Evolutionary conservation across 2,329 filamentous ascomycete species (phyloP).

Genomic region (Beauveria caledonica): DNA sequence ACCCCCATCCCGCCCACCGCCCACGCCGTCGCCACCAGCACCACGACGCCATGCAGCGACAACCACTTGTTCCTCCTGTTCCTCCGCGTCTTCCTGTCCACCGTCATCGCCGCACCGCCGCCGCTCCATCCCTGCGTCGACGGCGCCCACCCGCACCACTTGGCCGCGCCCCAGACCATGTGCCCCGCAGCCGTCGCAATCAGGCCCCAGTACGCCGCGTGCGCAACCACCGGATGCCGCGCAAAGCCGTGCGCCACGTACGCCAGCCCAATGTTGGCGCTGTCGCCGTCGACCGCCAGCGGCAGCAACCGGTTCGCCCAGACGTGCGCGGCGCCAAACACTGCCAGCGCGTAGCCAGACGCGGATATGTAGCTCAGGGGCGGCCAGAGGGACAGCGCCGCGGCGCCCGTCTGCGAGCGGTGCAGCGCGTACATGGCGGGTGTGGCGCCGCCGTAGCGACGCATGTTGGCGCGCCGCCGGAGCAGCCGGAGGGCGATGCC

Average conservation of each 20-base stretch:
- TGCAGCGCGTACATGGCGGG: constrained; percentile 38
- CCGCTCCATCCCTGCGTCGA: constrained; percentile 41
- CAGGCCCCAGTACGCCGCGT: constrained; percentile 59
- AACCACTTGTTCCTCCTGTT: constrained; percentile 60
- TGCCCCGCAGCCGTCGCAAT: constrained; percentile 64
- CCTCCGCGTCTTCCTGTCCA: constrained; percentile 44
- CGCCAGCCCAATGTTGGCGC: constrained; percentile 73
- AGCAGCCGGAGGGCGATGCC: constrained; percentile 71
- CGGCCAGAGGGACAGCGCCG: constrained; percentile 54
- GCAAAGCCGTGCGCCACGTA: constrained; percentile 84
- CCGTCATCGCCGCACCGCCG: constrained; percentile 31
- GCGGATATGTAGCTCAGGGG: constrained; percentile 58
- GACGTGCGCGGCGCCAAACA: constrained; percentile 62
- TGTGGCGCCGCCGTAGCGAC: constrained; percentile 65
- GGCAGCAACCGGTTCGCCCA: constrained; percentile 71
- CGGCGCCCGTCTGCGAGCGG: constrained; percentile 23
- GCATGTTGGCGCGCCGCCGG: constrained; percentile 61
- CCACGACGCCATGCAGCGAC: constrained; percentile 57
- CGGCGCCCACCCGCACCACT: constrained; percentile 64
- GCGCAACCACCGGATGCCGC: constrained; percentile 57
- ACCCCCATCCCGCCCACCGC: constrained; percentile 72
- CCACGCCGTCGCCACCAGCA: constrained; percentile 59
- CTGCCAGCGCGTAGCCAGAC: constrained; percentile 63
- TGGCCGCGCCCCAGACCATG: constrained; percentile 77
- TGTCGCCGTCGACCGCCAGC: constrained; percentile 69